Conservation (phyloP, 2,329 filamentous ascomycete species). For the Lasiodiplodia hormozganensis region DNA sequence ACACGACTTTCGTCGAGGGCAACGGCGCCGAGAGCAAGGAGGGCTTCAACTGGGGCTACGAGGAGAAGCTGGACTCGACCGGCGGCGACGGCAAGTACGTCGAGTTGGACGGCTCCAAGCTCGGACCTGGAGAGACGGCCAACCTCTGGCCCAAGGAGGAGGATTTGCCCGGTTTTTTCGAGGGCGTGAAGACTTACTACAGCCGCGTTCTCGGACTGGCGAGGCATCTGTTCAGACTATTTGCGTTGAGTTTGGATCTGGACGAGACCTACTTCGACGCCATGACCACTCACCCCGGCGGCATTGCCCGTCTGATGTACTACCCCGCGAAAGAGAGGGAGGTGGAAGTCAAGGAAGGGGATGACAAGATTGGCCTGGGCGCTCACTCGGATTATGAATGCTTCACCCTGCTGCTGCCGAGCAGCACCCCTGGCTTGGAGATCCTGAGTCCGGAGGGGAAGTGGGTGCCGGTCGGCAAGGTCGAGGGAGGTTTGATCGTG, state of each 20-base stretch:
- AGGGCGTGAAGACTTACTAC: slow-evolving; percentile 48
- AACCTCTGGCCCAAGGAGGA: slow-evolving; percentile 51
- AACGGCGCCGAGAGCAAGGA: slow-evolving; percentile 51
- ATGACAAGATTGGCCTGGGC: slow-evolving; percentile 28
- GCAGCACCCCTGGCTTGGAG: slow-evolving; percentile 41
- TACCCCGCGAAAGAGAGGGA: slow-evolving; percentile 43
- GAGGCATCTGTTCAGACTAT: slow-evolving; percentile 50
- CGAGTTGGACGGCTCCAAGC: slow-evolving; percentile 47
- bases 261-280: slow-evolving; percentile 49
- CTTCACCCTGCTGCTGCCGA: slow-evolving; percentile 42
- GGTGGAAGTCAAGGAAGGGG: slow-evolving; percentile 23
- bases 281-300: slow-evolving; percentile 51
- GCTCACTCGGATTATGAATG: slow-evolving; percentile 31
- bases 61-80: slow-evolving; percentile 46
- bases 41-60: slow-evolving; percentile 54
- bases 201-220: slow-evolving; percentile 46
- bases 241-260: slow-evolving; percentile 48
- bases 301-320: slow-evolving; percentile 49
- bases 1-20: slow-evolving; percentile 45
- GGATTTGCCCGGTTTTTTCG: slow-evolving; percentile 49
- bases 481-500: slow-evolving; percentile 56
- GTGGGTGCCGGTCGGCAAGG: slow-evolving; percentile 45
- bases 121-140: slow-evolving; percentile 35
- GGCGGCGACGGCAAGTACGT: slow-evolving; percentile 51
- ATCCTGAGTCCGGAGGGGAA: slow-evolving; percentile 41